phyloP scores from a whole-genome alignment of 2,329 filamentous ascomycete species.

The Daldinia eschscholtzii region DNA sequence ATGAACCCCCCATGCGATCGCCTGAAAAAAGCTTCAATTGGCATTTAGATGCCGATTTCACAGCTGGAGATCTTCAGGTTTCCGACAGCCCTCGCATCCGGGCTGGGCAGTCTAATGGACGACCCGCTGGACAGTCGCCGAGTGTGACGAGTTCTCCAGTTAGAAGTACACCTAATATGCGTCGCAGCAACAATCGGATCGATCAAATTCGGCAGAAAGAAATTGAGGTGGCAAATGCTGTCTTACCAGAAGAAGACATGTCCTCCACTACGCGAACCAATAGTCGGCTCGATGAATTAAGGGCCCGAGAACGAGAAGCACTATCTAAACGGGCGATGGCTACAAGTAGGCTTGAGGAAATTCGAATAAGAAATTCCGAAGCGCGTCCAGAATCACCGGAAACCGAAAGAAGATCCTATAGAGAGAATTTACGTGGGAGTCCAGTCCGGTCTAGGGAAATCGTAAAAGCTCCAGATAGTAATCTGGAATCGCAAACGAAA shows the following conservation, averaged over 20 bases:
- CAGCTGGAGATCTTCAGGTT: slow-evolving; percentile 66
- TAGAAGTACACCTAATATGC: slow-evolving; percentile 38
- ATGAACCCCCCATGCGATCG: slow-evolving; percentile 48
- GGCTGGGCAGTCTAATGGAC: slow-evolving; percentile 52
- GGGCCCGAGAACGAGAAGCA: slow-evolving; percentile 58
- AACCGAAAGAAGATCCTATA: slow-evolving; percentile 50
- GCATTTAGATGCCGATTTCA: slow-evolving; percentile 70
- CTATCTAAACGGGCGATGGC: slow-evolving; percentile 62
- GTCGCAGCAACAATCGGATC: slow-evolving; percentile 54
- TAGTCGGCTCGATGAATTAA: slow-evolving; percentile 64
- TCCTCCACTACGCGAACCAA: slow-evolving; percentile 50
- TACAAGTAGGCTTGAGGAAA: slow-evolving; percentile 65
- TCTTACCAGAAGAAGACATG: slow-evolving; percentile 43
- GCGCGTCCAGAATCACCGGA: slow-evolving; percentile 59
- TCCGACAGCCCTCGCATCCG: slow-evolving; percentile 68
- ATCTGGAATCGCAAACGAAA: slow-evolving; percentile 5
- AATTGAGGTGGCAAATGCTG: slow-evolving; percentile 48
- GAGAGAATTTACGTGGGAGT: slow-evolving; percentile 42
- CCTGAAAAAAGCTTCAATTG: slow-evolving; percentile 68
- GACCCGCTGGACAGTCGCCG: slow-evolving; percentile 18
- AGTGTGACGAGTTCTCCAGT: slow-evolving; percentile 22
- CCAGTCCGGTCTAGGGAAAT: slow-evolving; percentile 15
- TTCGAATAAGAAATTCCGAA: slow-evolving; percentile 63
- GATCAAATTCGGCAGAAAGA: slow-evolving; percentile 55
- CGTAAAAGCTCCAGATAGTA: slow-evolving; percentile 17